Percentiles rank a stretch among this genome's conserved stretches.
Evolutionary conservation across 169 alveolate genomes (phyloP).

Genomic region (Babesia gibsoni): DNA sequence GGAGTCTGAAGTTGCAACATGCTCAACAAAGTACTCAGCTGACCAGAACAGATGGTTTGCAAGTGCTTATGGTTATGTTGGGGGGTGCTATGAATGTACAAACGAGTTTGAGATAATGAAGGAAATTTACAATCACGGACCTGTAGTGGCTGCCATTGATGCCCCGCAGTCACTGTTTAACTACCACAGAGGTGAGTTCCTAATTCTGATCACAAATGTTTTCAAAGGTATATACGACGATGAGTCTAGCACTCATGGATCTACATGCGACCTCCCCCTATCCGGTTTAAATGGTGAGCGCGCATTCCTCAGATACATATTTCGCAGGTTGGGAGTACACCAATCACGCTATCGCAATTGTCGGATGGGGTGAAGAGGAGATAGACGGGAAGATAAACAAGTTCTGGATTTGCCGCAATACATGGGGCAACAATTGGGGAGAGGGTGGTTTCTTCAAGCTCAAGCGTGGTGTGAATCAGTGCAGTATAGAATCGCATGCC

Average conservation of each 20-base stretch:
- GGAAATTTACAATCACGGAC: constrained; percentile 78
- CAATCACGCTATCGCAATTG: constrained; percentile 83
- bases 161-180: constrained; percentile 73
- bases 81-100: constrained; percentile 84
- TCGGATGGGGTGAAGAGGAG: constrained; percentile 87
- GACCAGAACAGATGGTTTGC: constrained; percentile 56
- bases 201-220: not conserved
- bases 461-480: constrained; percentile 75
- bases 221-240: constrained; percentile 51
- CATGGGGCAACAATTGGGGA: constrained; percentile 84
- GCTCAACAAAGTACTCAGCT: not conserved
- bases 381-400: constrained; percentile 51
- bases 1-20: not conserved
- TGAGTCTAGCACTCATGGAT: constrained; percentile 69
- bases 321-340: constrained; percentile 88
- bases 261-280: constrained; percentile 79
- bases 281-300: constrained; percentile 76
- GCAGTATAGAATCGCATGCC: constrained; percentile 86
- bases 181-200: constrained; percentile 49
- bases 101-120: constrained; percentile 75
- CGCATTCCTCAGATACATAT: too few species aligned
- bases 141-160: constrained; percentile 80
- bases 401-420: constrained; percentile 80
- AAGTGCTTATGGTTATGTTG: constrained; percentile 74
- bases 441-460: constrained; percentile 74